A percentile compares a stretch with the other conserved stretches of the same genome.
Conservation (phyloP, 768 basidiomycete genomes). For the Lyophyllum shimeji region DNA sequence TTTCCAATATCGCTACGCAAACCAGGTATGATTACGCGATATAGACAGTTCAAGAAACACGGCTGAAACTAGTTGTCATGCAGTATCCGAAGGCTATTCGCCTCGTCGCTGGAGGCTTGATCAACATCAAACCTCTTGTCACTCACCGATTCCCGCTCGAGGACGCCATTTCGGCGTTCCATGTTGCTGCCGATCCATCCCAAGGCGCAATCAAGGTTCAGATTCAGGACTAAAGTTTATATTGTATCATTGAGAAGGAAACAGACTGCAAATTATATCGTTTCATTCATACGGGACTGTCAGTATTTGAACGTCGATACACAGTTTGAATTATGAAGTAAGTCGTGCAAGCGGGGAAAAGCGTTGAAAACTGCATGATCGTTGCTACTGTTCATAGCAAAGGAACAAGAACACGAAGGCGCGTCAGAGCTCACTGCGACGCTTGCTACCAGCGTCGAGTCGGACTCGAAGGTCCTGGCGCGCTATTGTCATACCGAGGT, state of each 20-base stretch:
- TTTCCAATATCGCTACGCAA: slow-evolving; percentile 70
- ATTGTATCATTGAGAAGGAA: neutral
- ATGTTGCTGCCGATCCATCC: slow-evolving; percentile 65
- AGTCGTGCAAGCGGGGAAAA: too few relatives aligned
- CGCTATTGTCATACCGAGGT: slow-evolving; percentile 30
- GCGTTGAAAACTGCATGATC: too few relatives aligned
- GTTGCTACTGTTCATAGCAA: neutral
- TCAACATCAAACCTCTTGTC: slow-evolving; percentile 76
- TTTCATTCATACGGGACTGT: neutral
- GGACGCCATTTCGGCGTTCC: slow-evolving; percentile 76
- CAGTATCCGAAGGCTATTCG: slow-evolving; percentile 85
- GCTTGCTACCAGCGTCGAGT: slow-evolving; percentile 9
- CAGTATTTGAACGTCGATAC: neutral
- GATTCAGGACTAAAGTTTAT: slow-evolving; percentile 45
- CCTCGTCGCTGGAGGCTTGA: slow-evolving; percentile 72
- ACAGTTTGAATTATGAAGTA: too few relatives aligned
- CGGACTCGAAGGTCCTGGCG: slow-evolving; percentile 22
- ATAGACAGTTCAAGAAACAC: neutral
- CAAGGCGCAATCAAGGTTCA: slow-evolving; percentile 73
- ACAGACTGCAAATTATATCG: too few relatives aligned
- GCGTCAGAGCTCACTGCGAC: too few relatives aligned
- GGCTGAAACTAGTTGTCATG: neutral
- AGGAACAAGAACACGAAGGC: neutral
- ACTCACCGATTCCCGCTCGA: slow-evolving; percentile 74
- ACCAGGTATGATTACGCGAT: slow-evolving; percentile 41